Evolutionary conservation across 306 rosid genomes (phyloP).

Genomic region (Castanea crenata): DNA sequence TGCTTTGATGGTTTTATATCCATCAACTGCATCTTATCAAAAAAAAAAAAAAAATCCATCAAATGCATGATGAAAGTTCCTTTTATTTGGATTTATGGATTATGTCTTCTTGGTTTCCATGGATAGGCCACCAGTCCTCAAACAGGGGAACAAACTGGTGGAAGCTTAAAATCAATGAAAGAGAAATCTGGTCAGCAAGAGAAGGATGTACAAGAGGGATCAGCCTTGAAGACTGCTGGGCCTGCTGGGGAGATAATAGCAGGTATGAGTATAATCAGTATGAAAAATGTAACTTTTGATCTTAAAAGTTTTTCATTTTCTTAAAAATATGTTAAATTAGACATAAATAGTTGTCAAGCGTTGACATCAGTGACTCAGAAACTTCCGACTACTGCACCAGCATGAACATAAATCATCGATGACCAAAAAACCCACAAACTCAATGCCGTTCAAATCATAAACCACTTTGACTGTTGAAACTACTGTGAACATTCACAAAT

Average conservation of each 20-base stretch:
- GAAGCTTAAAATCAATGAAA: slow-evolving; percentile 54
- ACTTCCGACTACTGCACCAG: too few relatives aligned
- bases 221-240: slow-evolving; percentile 56
- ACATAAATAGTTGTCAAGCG: too few relatives aligned
- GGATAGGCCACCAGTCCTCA: slow-evolving; percentile 63
- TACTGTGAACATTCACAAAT: too few relatives aligned
- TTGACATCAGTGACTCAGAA: too few relatives aligned
- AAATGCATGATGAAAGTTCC: slow-evolving; percentile 6
- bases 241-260: slow-evolving; percentile 63
- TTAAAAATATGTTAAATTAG: too few relatives aligned
- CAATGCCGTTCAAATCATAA: too few relatives aligned
- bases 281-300: slow-evolving; percentile 18
- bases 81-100: background rate
- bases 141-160: slow-evolving; percentile 55
- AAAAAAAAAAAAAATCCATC: background rate
- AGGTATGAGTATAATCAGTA: slow-evolving; percentile 37
- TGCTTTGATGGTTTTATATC: slow-evolving; percentile 13
- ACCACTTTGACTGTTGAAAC: too few relatives aligned
- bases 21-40: background rate
- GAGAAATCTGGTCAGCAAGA: slow-evolving; percentile 53
- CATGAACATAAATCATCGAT: too few relatives aligned
- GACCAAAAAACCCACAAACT: too few relatives aligned
- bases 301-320: background rate
- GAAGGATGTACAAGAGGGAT: slow-evolving; percentile 44
- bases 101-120: slow-evolving; percentile 1